These are phyloP conservation scores for Colletotrichum sp. DNA, from an alignment of 2,329 filamentous ascomycete genomes.

Conservation along the genomic window DNA sequence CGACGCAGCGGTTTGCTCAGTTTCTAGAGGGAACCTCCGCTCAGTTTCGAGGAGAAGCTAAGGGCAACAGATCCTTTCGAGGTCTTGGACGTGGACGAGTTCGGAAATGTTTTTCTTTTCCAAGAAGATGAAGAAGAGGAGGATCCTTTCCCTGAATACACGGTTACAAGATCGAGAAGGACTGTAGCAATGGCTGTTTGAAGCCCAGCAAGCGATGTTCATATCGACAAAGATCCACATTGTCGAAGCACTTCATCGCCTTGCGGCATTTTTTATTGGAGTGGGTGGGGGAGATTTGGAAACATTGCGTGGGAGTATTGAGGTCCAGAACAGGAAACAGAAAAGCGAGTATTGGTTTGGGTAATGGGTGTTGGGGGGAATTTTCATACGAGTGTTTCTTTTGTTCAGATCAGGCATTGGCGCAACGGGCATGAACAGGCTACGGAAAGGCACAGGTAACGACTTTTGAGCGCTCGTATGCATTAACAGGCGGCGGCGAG, in stretches of 20 bases:
- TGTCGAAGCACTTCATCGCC: background rate
- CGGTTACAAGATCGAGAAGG: background rate
- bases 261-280: background rate
- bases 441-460: background rate
- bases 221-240: background rate
- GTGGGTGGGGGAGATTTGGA: background rate
- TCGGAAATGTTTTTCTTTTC: background rate
- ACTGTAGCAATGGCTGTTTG: background rate
- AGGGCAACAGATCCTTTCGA: background rate
- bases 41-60: background rate
- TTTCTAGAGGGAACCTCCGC: slow-evolving; percentile 2
- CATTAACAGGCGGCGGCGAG: background rate
- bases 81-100: background rate
- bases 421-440: background rate
- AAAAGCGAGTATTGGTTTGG: background rate
- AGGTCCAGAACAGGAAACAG: background rate
- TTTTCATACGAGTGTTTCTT: background rate
- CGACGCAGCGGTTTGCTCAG: slow-evolving; percentile 62
- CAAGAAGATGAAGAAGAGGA: background rate
- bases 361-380: background rate
- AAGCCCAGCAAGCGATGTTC: background rate
- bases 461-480: background rate
- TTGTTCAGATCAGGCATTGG: background rate
- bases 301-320: background rate
- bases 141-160: background rate